Percentiles rank a stretch among this genome's conserved stretches.
phyloP scores from a whole-genome alignment of 2,329 filamentous ascomycete species.

The Cladosporium cucumerinum region DNA sequence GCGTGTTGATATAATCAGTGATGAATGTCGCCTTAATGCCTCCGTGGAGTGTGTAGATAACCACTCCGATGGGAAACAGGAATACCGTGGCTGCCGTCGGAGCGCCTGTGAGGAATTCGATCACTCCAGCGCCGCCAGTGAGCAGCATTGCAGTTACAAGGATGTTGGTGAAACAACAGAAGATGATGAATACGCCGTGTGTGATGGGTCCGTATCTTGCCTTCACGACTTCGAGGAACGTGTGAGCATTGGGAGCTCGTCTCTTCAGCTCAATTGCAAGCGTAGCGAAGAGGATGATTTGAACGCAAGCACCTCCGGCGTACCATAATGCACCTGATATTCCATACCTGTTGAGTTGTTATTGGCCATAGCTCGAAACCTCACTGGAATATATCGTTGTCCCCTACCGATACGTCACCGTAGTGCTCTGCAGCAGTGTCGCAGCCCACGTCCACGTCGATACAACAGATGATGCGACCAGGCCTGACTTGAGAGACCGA shows the following conservation, averaged over 20 bases:
- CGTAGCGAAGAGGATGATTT: constrained; percentile 86
- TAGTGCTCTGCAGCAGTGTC: constrained; percentile 34
- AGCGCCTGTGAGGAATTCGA: constrained; percentile 68
- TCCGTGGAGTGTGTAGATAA: constrained; percentile 29
- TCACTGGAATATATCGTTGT: too few relatives aligned
- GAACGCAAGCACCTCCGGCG: constrained; percentile 70
- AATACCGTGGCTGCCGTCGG: constrained; percentile 79
- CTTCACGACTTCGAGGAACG: constrained; percentile 24
- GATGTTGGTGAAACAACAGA: constrained; percentile 67
- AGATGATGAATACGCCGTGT: constrained; percentile 76
- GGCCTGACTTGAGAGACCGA: constrained; percentile 78
- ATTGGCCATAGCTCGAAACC: not conserved
- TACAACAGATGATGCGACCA: constrained; percentile 82
- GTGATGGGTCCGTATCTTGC: constrained; percentile 62
- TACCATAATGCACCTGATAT: constrained; percentile 65
- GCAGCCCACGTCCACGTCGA: constrained; percentile 76
- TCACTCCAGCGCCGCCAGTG: constrained; percentile 76
- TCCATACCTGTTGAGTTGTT: constrained; percentile 44
- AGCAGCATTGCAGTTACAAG: constrained; percentile 80
- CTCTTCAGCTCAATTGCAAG: constrained; percentile 87
- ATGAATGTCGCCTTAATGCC: constrained; percentile 29
- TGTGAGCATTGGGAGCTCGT: constrained; percentile 40
- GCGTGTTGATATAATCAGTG: constrained; percentile 28
- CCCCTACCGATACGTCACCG: constrained; percentile 59
- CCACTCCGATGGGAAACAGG: constrained; percentile 31